Evolutionary conservation across 1,284 basidiomycete genomes (phyloP).

Genomic region (Serendipita sp.): DNA sequence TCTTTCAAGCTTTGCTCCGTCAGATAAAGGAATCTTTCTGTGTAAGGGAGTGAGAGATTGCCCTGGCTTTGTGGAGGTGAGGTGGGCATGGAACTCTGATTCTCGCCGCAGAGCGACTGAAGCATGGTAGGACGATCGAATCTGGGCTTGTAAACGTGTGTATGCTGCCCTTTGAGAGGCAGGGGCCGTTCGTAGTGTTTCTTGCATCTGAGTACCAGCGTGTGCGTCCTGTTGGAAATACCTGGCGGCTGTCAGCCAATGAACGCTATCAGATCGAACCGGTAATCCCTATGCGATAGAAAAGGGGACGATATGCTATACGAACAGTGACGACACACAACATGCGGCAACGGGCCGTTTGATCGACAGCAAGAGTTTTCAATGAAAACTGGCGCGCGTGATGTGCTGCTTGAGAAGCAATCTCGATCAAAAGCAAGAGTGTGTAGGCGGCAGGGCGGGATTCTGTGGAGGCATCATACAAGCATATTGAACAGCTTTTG

Average conservation of each 20-base stretch:
- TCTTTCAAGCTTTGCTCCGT: conserved; percentile 55
- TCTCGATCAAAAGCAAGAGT: not conserved
- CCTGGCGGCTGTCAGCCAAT: conserved; percentile 27
- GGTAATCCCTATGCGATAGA: not conserved
- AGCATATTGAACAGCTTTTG: not conserved
- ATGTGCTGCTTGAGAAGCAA: not conserved
- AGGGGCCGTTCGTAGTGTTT: conserved; percentile 58
- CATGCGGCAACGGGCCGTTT: not conserved
- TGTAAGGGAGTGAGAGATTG: conserved; percentile 56
- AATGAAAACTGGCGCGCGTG: not conserved
- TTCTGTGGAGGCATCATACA: conserved; percentile 1
- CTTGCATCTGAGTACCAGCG: conserved; percentile 60
- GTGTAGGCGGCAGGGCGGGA: not conserved
- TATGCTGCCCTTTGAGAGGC: conserved; percentile 63
- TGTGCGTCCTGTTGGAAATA: conserved; percentile 65
- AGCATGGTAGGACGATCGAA: conserved; percentile 60
- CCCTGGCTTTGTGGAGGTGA: conserved; percentile 55
- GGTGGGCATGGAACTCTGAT: conserved; percentile 63
- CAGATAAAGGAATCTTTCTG: conserved; percentile 43
- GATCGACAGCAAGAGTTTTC: not conserved
- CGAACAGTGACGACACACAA: conserved; percentile 3
- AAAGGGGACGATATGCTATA: not conserved
- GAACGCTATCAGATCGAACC: not conserved
- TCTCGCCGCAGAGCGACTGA: conserved; percentile 51
- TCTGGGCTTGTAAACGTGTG: conserved; percentile 58